Base-by-base conservation (phyloP, 306 rosid genomes). In the Echinosophora koreensis region DNA sequence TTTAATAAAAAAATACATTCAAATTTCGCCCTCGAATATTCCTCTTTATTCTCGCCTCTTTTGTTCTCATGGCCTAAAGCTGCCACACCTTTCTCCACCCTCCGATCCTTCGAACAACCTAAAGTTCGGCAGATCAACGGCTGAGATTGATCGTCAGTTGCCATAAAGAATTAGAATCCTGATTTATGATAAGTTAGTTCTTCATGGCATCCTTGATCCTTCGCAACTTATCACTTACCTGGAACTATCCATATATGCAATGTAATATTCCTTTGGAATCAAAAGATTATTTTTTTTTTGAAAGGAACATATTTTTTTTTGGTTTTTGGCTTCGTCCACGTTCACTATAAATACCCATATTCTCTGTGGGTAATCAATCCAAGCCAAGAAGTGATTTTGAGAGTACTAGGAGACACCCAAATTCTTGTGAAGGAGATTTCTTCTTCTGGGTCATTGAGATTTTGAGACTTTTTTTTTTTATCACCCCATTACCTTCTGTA, bases 251-350 rank as follows among this genome's bases (percentile, higher is more conserved):
- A 46, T 27, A 13, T 62, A 47, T 64, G 54, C 37, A 37, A 56
- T 0, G 85, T 86, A 84, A 86, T 90, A 90, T 88, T 90, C 91
- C 77, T 34, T 82, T 49, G 8, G 59, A 80, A 77, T 81, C 81
- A 74, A 71, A 83, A 49, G 67, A 55, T 58, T 32, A 69, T 8
- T 27, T 39, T 42, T 41, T 9, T 9, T 41, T 0, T 9, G 2
- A 2, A 9, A 41, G 8, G 3, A 41, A 7, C 12, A 41, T 41
- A 8, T 8, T 3, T 5, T 5, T 3, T 46, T 74, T 50, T 22
- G 5, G 5, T 9, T 50, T 0, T 18, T 17, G 16, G 13, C 16
- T 51, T 64, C 63, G 7, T 9, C 16, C 57, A 7, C 22, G 5
- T 54, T 76, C 71, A 3, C 81, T 87, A 88, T 85, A 90, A 84